Evolutionary conservation across 2,329 filamentous ascomycete species (phyloP).

Genomic region (Colletotrichum kahawae): DNA sequence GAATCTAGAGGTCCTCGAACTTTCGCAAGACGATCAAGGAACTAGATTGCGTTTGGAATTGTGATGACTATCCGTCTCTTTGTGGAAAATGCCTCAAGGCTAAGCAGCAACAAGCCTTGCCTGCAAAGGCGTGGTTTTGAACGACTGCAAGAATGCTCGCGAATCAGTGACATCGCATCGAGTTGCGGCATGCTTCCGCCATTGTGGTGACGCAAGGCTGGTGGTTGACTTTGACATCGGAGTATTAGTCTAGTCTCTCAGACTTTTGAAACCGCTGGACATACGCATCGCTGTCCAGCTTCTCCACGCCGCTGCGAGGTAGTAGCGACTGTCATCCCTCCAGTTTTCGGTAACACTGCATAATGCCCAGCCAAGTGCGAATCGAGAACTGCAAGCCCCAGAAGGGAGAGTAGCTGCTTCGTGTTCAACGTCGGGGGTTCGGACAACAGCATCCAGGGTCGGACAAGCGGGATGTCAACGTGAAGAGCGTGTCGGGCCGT

Average conservation of each 20-base stretch:
- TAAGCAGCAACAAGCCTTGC: background rate
- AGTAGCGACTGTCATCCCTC: background rate
- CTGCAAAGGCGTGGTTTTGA: background rate
- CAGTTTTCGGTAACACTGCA: background rate
- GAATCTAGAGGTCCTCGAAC: background rate
- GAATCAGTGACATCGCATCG: background rate
- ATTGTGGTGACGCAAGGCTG: background rate
- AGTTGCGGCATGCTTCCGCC: background rate
- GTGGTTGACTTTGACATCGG: background rate
- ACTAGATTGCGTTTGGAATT: background rate
- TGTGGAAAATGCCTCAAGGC: background rate
- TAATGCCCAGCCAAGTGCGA: background rate
- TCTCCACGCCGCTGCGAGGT: background rate
- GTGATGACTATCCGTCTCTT: background rate
- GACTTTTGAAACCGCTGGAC: background rate
- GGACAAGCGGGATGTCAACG: background rate
- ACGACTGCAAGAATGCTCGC: background rate
- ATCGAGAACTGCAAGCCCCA: background rate
- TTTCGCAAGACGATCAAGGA: background rate
- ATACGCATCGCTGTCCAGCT: background rate
- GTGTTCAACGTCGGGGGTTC: background rate
- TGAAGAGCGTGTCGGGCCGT: slow-evolving; percentile 3
- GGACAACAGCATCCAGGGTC: background rate
- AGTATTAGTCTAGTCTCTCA: background rate
- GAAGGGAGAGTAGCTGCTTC: background rate